Evolutionary conservation across 306 rosid genomes (phyloP).

Genomic region (Gleditsia sinensis): DNA sequence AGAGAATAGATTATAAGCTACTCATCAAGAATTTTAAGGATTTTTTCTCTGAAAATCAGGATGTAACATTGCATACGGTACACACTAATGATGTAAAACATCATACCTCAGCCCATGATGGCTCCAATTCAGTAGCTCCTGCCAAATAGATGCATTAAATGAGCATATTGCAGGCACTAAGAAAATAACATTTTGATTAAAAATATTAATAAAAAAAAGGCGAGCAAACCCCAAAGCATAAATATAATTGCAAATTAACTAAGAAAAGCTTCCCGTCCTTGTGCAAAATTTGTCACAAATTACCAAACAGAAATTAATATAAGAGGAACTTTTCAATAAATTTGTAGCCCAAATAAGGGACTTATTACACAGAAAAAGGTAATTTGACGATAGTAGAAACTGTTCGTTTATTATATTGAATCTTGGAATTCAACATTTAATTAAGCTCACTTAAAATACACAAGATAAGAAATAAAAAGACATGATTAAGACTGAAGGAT

Average conservation of each 20-base stretch:
- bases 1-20: not conserved
- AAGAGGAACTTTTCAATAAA: conserved; percentile 10
- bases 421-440: conserved; percentile 16
- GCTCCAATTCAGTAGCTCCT: conserved; percentile 89
- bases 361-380: not conserved
- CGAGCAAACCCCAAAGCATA: conserved; percentile 11
- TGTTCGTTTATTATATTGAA: conserved; percentile 7
- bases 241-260: not conserved
- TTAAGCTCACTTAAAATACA: not conserved
- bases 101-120: conserved; percentile 92
- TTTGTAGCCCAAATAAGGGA: not conserved
- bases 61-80: not conserved
- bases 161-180: conserved; percentile 22
- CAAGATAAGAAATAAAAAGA: too few species aligned
- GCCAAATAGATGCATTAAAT: conserved; percentile 37
- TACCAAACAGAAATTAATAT: too few species aligned
- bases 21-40: not conserved
- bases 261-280: not conserved
- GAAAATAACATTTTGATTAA: not conserved
- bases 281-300: too few species aligned
- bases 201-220: conserved; percentile 7
- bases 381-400: not conserved
- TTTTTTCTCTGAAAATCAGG: not conserved
- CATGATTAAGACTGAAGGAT: conserved; percentile 22
- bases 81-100: not conserved